These are phyloP conservation scores for Daedaleopsis sinensis DNA, from an alignment of 768 basidiomycete species.

Conservation along the genomic window DNA sequence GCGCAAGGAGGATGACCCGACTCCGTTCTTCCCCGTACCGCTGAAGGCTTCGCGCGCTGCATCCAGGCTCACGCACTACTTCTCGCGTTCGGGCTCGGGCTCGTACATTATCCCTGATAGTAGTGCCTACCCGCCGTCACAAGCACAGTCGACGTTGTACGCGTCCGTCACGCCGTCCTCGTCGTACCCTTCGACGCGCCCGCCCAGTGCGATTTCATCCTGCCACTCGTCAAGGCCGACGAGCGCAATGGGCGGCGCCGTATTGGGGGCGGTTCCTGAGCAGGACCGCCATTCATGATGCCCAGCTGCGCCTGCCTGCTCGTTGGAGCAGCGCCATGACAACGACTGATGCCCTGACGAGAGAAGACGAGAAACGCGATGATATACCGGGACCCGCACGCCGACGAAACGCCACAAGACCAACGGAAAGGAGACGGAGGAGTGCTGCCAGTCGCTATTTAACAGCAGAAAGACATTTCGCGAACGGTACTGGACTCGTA, in stretches of 20 bases:
- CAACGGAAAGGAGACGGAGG: neutral
- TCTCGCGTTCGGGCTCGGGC: constrained; percentile 24
- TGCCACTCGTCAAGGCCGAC: constrained; percentile 22
- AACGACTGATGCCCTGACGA: neutral
- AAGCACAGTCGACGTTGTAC: constrained; percentile 6
- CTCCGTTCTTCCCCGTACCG: constrained; percentile 24
- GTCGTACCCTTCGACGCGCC: constrained; percentile 25
- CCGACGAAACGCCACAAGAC: neutral
- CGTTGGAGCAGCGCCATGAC: neutral
- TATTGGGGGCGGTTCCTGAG: constrained; percentile 13
- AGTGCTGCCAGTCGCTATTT: constrained; percentile 1
- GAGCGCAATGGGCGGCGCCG: constrained; percentile 26
- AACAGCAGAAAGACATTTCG: constrained; percentile 11
- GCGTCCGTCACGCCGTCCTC: constrained; percentile 19
- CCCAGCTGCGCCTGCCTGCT: neutral
- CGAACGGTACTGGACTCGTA: constrained; percentile 22
- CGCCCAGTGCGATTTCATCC: constrained; percentile 24
- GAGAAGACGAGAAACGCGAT: constrained; percentile 10
- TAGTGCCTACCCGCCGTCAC: constrained; percentile 10
- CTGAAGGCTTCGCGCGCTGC: constrained; percentile 23
- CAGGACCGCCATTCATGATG: constrained; percentile 22
- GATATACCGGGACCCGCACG: neutral
- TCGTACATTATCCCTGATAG: constrained; percentile 20
- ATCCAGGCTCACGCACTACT: constrained; percentile 20
- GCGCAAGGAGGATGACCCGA: constrained; percentile 23